A percentile compares a stretch with the other conserved stretches of the same genome.
phyloP scores from a whole-genome alignment of 345 rosid species.

The Citrus mangshanensis region DNA sequence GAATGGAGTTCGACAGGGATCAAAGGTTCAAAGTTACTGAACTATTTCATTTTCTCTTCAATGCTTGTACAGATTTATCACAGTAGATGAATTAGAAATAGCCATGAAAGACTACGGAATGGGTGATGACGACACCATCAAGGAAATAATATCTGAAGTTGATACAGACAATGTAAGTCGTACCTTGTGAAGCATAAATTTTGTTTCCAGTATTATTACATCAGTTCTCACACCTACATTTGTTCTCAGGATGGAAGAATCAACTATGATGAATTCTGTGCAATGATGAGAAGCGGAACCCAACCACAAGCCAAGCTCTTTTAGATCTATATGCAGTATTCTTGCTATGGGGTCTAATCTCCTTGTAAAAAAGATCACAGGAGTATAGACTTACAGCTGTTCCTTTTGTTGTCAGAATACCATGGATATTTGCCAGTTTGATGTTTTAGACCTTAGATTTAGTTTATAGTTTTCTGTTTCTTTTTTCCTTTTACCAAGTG shows the following conservation, averaged over 20 bases:
- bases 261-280: constrained; percentile 80
- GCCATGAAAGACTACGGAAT: constrained; percentile 84
- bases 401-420: neutral
- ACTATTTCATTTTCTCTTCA: neutral
- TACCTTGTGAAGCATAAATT: neutral
- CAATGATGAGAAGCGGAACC: constrained; percentile 88
- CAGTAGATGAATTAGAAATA: constrained; percentile 69
- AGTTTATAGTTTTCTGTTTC: neutral
- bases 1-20: neutral
- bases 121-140: constrained; percentile 77
- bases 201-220: neutral
- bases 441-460: neutral
- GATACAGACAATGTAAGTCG: constrained; percentile 79
- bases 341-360: neutral
- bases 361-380: neutral
- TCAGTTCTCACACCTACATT: neutral
- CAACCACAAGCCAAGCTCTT: constrained; percentile 51
- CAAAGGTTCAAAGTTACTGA: neutral
- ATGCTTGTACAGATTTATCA: constrained; percentile 56
- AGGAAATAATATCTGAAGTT: constrained; percentile 84
- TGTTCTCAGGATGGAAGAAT: constrained; percentile 75
- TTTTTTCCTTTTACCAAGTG: neutral
- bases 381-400: neutral
- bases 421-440: neutral
- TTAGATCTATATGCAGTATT: constrained; percentile 10